These are phyloP conservation scores for Citrus sp. DNA, from an alignment of 345 rosid genomes.

Conservation along the genomic window DNA sequence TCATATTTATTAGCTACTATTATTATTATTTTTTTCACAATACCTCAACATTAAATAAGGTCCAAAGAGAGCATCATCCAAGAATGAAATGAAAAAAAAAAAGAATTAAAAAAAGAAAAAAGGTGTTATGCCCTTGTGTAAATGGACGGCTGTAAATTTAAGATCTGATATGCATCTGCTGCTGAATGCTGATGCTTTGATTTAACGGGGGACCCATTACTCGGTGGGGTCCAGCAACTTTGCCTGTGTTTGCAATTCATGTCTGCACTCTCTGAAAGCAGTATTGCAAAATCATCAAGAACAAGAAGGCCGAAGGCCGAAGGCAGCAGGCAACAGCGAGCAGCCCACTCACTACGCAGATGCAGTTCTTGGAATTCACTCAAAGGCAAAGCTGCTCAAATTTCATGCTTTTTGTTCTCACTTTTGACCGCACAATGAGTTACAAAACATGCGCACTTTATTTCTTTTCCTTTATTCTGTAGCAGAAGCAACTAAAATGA, in stretches of 20 bases:
- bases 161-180: not conserved
- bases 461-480: not conserved
- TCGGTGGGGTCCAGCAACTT: not conserved
- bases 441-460: conserved; percentile 16
- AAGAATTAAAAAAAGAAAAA: too few species aligned
- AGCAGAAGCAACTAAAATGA: not conserved
- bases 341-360: not conserved
- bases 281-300: not conserved
- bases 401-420: not conserved
- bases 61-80: too few species aligned
- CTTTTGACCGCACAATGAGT: conserved; percentile 10
- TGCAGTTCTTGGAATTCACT: conserved; percentile 22
- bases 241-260: not conserved
- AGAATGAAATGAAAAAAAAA: too few species aligned
- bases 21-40: too few species aligned
- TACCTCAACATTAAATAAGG: too few species aligned
- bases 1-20: too few species aligned
- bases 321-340: too few species aligned
- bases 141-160: not conserved
- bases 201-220: not conserved
- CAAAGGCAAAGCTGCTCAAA: conserved; percentile 30
- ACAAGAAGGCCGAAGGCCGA: not conserved
- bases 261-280: not conserved
- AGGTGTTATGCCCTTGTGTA: not conserved
- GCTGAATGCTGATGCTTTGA: not conserved